Percentiles rank a stretch among this genome's conserved stretches.
Conservation (phyloP, 2,329 filamentous ascomycete species). For the Beauveria medogensis region DNA sequence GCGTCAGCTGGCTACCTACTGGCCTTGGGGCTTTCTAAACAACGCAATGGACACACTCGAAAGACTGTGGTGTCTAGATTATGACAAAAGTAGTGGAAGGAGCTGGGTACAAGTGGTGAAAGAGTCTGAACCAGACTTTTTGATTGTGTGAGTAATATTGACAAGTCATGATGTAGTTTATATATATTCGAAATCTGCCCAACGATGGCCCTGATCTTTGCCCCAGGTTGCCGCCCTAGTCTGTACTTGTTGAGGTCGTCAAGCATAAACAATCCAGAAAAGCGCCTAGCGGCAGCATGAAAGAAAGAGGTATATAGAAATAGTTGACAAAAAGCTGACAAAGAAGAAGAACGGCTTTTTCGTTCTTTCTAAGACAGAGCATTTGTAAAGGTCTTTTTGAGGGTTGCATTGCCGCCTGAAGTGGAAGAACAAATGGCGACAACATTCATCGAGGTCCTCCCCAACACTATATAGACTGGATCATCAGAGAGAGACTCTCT, state of each 20-base stretch:
- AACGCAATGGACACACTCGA: too few species aligned
- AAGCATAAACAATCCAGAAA: conserved; percentile 9
- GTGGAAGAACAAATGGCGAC: not conserved
- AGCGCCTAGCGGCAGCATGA: conserved; percentile 5
- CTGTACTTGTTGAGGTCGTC: conserved; percentile 11
- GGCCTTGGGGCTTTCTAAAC: too few species aligned
- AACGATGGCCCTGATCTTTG: too few species aligned
- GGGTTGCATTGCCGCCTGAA: not conserved
- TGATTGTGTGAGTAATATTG: too few species aligned
- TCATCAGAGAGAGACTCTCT: too few species aligned
- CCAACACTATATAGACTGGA: not conserved
- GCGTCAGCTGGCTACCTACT: too few species aligned
- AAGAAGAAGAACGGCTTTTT: not conserved
- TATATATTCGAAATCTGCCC: too few species aligned
- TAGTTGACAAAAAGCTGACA: not conserved
- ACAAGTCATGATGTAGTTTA: too few species aligned
- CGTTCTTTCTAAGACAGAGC: not conserved
- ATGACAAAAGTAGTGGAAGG: too few species aligned
- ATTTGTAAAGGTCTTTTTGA: not conserved
- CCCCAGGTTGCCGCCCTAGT: not conserved
- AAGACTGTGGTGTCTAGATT: too few species aligned
- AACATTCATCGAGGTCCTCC: not conserved
- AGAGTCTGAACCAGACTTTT: too few species aligned
- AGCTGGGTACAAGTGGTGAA: too few species aligned
- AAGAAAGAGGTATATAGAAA: not conserved